These are phyloP conservation scores for Gynochthodes officinalis DNA, from an alignment of 257 asterid genomes.

Conservation along the genomic window DNA sequence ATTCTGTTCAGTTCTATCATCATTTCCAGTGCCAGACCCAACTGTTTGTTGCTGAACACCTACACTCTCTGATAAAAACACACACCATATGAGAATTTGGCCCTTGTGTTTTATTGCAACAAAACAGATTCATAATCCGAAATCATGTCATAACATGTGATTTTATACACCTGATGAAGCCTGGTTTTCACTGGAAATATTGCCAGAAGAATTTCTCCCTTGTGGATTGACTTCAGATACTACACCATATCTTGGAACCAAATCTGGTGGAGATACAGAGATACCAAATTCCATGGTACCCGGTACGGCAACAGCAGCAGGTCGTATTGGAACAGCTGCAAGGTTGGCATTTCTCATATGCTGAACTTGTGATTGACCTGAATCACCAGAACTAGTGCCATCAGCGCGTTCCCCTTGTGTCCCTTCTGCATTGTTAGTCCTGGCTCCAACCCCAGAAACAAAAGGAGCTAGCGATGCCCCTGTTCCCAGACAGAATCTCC, in stretches of 20 bases:
- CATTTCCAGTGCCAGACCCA: constrained; percentile 29
- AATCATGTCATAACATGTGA: neutral
- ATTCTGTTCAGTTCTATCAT: constrained; percentile 23
- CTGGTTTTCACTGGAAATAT: constrained; percentile 27
- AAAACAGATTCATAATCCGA: neutral
- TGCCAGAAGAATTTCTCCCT: constrained; percentile 27
- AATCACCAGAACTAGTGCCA: constrained; percentile 38
- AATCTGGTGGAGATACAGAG: constrained; percentile 32
- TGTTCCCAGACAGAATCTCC: constrained; percentile 14
- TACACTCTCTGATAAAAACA: constrained; percentile 33
- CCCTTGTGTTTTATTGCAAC: neutral
- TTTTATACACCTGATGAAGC: constrained; percentile 36
- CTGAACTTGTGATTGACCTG: constrained; percentile 43
- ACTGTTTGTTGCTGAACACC: constrained; percentile 34
- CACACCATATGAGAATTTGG: constrained; percentile 1
- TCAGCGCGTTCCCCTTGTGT: constrained; percentile 41
- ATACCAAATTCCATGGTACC: constrained; percentile 38
- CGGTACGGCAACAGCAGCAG: constrained; percentile 38
- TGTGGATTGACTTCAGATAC: constrained; percentile 43
- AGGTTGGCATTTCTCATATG: constrained; percentile 30
- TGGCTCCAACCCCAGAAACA: constrained; percentile 41
- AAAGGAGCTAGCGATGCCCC: constrained; percentile 46
- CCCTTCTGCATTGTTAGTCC: constrained; percentile 56
- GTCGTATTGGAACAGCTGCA: constrained; percentile 37
- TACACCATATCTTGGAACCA: constrained; percentile 28